Evolutionary conservation across 768 basidiomycete species (phyloP).

Genomic region (Hypholoma sublateritium): DNA sequence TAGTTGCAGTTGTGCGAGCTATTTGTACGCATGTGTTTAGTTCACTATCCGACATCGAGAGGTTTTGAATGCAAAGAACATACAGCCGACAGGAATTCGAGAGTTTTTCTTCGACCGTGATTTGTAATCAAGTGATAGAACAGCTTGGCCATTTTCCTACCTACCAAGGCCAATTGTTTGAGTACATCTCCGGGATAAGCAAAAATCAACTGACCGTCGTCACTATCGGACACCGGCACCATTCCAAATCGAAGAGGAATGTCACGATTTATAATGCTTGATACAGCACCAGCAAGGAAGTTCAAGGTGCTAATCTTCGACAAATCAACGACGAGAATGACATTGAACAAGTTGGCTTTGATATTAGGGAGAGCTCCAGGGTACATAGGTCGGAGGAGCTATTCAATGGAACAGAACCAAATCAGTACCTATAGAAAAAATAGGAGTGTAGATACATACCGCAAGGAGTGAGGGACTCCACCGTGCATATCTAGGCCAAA

Average conservation of each 20-base stretch:
- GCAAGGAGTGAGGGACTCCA: constrained; percentile 51
- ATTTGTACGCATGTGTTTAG: neutral
- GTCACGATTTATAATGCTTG: constrained; percentile 67
- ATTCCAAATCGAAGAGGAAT: constrained; percentile 86
- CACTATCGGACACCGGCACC: constrained; percentile 67
- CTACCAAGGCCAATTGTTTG: constrained; percentile 29
- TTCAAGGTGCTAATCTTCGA: constrained; percentile 58
- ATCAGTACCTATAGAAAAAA: neutral
- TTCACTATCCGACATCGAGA: neutral
- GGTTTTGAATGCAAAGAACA: constrained; percentile 8
- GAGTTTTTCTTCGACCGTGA: constrained; percentile 63
- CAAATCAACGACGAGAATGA: constrained; percentile 80
- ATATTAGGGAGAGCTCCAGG: constrained; percentile 79
- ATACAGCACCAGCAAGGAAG: constrained; percentile 64
- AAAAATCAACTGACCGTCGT: constrained; percentile 32
- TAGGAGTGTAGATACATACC: constrained; percentile 33
- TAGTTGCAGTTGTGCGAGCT: constrained; percentile 39
- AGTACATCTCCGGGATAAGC: neutral
- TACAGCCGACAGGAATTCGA: constrained; percentile 60
- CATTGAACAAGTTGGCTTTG: constrained; percentile 79
- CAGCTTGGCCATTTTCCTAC: constrained; percentile 68
- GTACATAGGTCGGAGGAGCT: constrained; percentile 78
- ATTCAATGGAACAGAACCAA: constrained; percentile 1
- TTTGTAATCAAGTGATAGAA: constrained; percentile 65
- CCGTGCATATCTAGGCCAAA: constrained; percentile 41